These are phyloP conservation scores for Globisporangium ultimum DNA, from an alignment of 352 stramenopile species.

Conservation along the genomic window DNA sequence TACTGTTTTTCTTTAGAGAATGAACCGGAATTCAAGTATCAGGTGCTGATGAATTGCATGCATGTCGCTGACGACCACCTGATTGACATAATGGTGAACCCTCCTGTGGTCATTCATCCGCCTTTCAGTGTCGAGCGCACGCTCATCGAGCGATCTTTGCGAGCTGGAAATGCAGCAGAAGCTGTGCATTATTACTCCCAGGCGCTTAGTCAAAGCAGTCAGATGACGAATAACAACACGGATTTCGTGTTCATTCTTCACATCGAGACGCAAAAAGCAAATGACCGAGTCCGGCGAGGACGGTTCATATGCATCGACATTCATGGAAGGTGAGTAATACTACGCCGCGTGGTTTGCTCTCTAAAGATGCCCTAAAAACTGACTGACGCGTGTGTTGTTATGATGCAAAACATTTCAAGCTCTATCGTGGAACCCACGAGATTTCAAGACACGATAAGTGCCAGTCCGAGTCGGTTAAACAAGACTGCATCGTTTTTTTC, in stretches of 20 bases:
- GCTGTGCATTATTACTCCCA: conserved; percentile 28
- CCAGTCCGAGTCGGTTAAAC: too few relatives aligned
- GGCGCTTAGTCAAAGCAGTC: conserved; percentile 12
- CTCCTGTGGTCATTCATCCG: neutral
- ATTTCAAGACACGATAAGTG: conserved; percentile 4
- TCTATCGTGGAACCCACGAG: conserved; percentile 40
- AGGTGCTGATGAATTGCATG: conserved; percentile 18
- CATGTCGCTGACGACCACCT: conserved; percentile 7
- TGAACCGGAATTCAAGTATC: neutral
- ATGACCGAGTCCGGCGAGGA: conserved; percentile 25
- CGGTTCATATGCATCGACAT: conserved; percentile 47
- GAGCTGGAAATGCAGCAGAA: conserved; percentile 27
- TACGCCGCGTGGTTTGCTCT: too few relatives aligned
- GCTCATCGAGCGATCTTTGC: conserved; percentile 26
- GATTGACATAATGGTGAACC: conserved; percentile 4
- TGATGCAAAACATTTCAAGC: conserved; percentile 2
- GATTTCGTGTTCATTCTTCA: conserved; percentile 47
- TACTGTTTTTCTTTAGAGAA: neutral
- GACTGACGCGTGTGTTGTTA: neutral
- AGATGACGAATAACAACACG: neutral
- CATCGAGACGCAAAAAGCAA: conserved; percentile 32
- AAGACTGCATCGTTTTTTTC: conserved; percentile 23
- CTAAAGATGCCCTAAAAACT: neutral
- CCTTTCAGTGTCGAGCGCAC: conserved; percentile 11
- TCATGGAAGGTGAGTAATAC: conserved; percentile 22